Base-by-base conservation (phyloP, 768 basidiomycete genomes). In the Saitozyma podzolica region DNA sequence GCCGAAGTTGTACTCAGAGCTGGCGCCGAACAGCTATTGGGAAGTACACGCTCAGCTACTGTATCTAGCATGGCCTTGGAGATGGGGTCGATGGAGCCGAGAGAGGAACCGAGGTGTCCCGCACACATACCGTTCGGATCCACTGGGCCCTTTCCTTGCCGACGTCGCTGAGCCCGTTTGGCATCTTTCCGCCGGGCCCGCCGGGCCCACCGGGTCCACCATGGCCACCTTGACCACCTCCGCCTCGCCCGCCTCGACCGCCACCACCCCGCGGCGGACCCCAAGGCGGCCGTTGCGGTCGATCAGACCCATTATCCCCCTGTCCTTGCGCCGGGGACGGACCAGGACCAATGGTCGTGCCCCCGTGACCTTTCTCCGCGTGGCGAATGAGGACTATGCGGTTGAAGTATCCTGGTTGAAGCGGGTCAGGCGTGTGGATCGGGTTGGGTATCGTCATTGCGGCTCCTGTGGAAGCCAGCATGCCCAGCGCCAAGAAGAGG, bases 301-400 rank as follows among this genome's bases (percentile, higher is more conserved):
- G 49, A 9, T 40, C 16, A n/a, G 16, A 11, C 40, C 29, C 42
- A 16, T 17, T 13, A 17, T 49, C 45, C 29, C 37, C 29, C 10
- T 2, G 10, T 40, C 40, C 60, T 51, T 50, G 11, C 19, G 43
- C 19, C 19, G 9, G 29, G 29, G 29, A 29, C 29, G 29, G 29
- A 29, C 49, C 19, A 17, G 29, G 29, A 29, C 49, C 19, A 17
- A 11, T 19, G 9, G 13, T 45, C 49, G n/a, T 53, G 19, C 64
- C 54, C n/a, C 37, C 54, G 41, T 50, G 64, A 8, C 65, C 62
- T 47, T 69, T 69, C 50, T 69, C 68, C 13, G 65, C 68, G 54
- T 69, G 68, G n/a, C 68, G 48, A 45, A 69, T 69, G 51, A 69
- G 51, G 13, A 66, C 40, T 19, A 69, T 63, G 9, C 65, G 58